Evolutionary conservation across 2,329 filamentous ascomycete genomes (phyloP).

Genomic region (Verticillium zaregamsianum): DNA sequence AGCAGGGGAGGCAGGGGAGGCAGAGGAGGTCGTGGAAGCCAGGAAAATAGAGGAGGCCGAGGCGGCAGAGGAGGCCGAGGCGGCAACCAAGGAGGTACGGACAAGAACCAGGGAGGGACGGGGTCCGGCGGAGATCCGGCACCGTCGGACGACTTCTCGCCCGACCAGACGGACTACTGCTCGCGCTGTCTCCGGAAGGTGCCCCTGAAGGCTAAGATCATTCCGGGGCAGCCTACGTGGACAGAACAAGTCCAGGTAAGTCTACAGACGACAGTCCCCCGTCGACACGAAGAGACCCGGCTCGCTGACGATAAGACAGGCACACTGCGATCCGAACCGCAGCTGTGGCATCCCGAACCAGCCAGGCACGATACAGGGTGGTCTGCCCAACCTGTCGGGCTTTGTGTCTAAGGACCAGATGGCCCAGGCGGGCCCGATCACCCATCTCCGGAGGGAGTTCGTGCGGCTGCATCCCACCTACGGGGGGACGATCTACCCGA

Average conservation of each 20-base stretch:
- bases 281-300: not conserved
- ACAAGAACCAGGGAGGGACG: not conserved
- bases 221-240: constrained; percentile 3
- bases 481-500: constrained; percentile 23
- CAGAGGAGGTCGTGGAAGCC: too few relatives aligned
- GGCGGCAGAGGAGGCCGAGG: not conserved
- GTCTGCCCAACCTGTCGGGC: constrained; percentile 26
- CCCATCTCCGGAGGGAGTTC: constrained; percentile 18
- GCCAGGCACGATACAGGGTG: not conserved
- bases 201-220: constrained; percentile 3
- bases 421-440: not conserved
- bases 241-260: constrained; percentile 9
- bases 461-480: constrained; percentile 19
- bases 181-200: constrained; percentile 17
- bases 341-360: constrained; percentile 9
- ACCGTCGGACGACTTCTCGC: constrained; percentile 14
- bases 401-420: not conserved
- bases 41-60: too few relatives aligned
- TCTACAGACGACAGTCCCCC: not conserved
- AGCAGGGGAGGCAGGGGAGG: too few relatives aligned
- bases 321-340: constrained; percentile 9
- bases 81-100: too few relatives aligned
- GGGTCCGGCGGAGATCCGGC: not conserved
- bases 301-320: not conserved
- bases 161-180: constrained; percentile 24